Base-by-base conservation (phyloP, 371 early-diverging fungal species). In the Chytridium lagenaria region DNA sequence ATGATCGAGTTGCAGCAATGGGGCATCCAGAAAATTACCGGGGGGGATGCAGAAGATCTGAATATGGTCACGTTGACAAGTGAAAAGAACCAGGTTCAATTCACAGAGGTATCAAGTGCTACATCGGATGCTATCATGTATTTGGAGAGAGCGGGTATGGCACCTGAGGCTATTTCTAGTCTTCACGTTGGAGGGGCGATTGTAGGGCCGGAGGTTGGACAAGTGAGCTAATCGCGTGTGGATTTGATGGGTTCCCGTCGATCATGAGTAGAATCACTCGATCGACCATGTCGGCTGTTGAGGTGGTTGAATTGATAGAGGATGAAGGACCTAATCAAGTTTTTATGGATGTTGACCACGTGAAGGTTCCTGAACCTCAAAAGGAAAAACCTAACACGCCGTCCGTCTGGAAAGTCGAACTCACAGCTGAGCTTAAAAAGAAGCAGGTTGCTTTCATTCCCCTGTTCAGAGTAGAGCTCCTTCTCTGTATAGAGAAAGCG, bases 141-240 rank as follows among this genome's bases (percentile, higher is more conserved):
- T 23, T 23, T 61, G 3, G 61, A 61, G 36, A 28, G 61, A 15
- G 61, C 61, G 3, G 61, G 61, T 34, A 28, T 61, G 2, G 30
- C 31, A 34, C 31, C 37, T 15, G 61, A 61, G 37, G n/a, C 34
- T 15, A 31, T 61, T 15, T 10, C 31, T 7, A 36, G 36, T 28
- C 34, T 71, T 40, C 82, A 81, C 57, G 79, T 81, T 30, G 84
- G 81, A 2, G 81, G 81, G 19, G 67, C 77, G 3, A 73, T 78
- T 16, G 79, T 83, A 28, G 81, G 82, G 2, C 59, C 37, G 26
- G 79, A 84, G 67, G 82, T 84, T 19, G 78, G 78, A 84, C 84
- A 1, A 68, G 63, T 0, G 76, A 74, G 67, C 74, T 84, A 2
- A 71, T 80, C 34, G 70, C 77, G 1, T 74, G 79, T 68, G 84